Evolutionary conservation across 1,284 basidiomycete genomes (phyloP), one percentile per base, ranked within the genome.

Genomic region (Puccinia brachypodii): DNA sequence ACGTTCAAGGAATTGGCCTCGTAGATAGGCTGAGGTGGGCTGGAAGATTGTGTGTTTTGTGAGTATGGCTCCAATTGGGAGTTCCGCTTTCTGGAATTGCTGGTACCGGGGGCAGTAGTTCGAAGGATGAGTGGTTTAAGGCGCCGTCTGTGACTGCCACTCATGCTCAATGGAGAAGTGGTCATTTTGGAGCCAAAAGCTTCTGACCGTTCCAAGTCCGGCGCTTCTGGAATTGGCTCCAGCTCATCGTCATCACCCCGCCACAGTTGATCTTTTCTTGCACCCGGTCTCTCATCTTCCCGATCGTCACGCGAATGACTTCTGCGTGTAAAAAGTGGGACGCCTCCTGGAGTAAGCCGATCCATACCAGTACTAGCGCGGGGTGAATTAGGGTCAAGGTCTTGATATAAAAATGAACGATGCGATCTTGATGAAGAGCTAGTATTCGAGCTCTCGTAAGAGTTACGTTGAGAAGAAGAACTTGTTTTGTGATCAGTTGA

Each of bases 111-210:
- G 69, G 44, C 3, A 31, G 69, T 50, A 53, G 44, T 31, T 53
- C 69, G 25, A 9, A 72, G 22, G 44, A 72, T 72, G 44, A 72
- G 69, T 9, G 69, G 69, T 14, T 72, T 72, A 16, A 72, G 69
- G 6, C 69, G 69, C 28, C 69, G 25, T 16, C 44, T 3, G 16
- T 31, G 2, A 72, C 50, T 53, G 6, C 69, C 69, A 44, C 28
- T 25, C 44, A 53, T 31, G 13, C 28, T 47, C 2, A 31, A 22
- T 31, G 69, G 69, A 60, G 64, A 68, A 13, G 44, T n/a, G 7
- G 69, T 72, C 6, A 68, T 44, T 68, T n/a, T 60, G n/a, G 28
- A 13, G 8, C 19, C 64, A 56, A 4, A 33, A 19, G 31, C 19
- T 16, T 47, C 44, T 4, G 42, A 14, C 16, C 28, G 11, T 38